Evolutionary conservation across 2,329 filamentous ascomycete genomes (phyloP).

Genomic region (Botrytis fabae): DNA sequence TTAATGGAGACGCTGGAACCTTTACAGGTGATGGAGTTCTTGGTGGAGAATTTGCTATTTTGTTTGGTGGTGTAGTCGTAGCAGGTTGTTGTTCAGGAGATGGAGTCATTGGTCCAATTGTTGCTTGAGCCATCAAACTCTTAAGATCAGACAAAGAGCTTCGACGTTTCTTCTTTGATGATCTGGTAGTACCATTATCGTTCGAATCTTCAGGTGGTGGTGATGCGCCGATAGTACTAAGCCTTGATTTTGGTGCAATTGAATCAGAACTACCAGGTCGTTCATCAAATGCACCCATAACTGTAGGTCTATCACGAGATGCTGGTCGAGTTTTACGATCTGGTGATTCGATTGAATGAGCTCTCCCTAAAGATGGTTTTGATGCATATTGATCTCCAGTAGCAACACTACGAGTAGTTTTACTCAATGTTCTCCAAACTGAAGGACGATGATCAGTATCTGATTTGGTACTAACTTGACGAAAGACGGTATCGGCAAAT

Average conservation of each 20-base stretch:
- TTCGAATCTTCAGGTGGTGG: slow-evolving; percentile 47
- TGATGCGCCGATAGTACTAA: slow-evolving; percentile 40
- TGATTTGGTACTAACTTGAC: slow-evolving; percentile 75
- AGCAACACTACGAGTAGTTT: slow-evolving; percentile 63
- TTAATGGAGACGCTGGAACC: slow-evolving; percentile 22
- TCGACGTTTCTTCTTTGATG: slow-evolving; percentile 75
- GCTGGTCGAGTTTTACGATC: slow-evolving; percentile 50
- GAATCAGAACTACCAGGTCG: slow-evolving; percentile 55
- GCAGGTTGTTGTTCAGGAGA: slow-evolving; percentile 18
- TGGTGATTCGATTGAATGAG: slow-evolving; percentile 73
- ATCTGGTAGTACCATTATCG: slow-evolving; percentile 42
- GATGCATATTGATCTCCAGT: slow-evolving; percentile 61
- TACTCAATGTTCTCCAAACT: slow-evolving; percentile 86
- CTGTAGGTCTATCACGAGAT: slow-evolving; percentile 60
- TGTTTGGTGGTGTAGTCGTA: slow-evolving; percentile 21
- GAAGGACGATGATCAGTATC: slow-evolving; percentile 70
- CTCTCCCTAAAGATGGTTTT: slow-evolving; percentile 65
- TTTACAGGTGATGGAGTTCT: slow-evolving; percentile 38
- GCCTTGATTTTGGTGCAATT: slow-evolving; percentile 44
- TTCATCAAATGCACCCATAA: slow-evolving; percentile 64
- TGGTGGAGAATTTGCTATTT: slow-evolving; percentile 33
- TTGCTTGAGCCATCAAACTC: slow-evolving; percentile 63
- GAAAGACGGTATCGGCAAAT: slow-evolving; percentile 73
- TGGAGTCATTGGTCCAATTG: slow-evolving; percentile 48
- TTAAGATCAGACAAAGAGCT: slow-evolving; percentile 90